Base-by-base conservation (phyloP, 2,329 filamentous ascomycete genomes). In the Diaporthe destruens region DNA sequence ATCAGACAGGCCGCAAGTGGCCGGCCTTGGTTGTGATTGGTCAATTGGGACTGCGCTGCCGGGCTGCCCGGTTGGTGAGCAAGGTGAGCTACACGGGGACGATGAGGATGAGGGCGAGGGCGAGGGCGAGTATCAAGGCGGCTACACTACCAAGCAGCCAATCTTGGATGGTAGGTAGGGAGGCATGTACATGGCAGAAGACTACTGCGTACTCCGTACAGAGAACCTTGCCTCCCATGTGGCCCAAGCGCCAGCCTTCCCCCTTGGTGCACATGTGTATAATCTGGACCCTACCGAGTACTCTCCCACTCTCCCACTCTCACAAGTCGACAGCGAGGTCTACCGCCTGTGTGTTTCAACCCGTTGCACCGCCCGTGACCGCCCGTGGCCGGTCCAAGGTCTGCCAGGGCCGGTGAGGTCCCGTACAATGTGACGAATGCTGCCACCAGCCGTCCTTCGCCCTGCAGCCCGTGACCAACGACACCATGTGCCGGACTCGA, bases 11-110 rank as follows among this genome's bases (percentile, higher is more conserved):
- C 59, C 59, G 61, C n/a, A 20, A 14, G 20, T n/a, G 44, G 44
- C 61, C 61, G 44, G 61, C 44, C 36, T 44, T 23, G 44, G 29
- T 44, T 49, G 61, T 66, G 61, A 66, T 66, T 66, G 61, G 61
- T 12, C 61, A 66, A 66, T 66, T 53, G 61, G 39, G 23, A 14
- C 8, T 18, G 47, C 53, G 61, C 61, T 53, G 20, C 42, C 6
- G 6, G 9, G 32, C n/a, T 39, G 55, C 44, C 20, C n/a, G 18
- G 9, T 9, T 56, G 23, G 36, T 2, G 16, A 61, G 56, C n/a
- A n/a, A n/a, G n/a, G n/a, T n/a, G n/a, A n/a, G n/a, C n/a, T n/a
- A n/a, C n/a, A n/a, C n/a, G n/a, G n/a, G n/a, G n/a, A n/a, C n/a
- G n/a, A n/a, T n/a, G 25, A 32, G 53, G 14, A 32, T 32, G 53